Evolutionary conservation across 306 rosid species (phyloP).

Genomic region (Luffa acutangula): DNA sequence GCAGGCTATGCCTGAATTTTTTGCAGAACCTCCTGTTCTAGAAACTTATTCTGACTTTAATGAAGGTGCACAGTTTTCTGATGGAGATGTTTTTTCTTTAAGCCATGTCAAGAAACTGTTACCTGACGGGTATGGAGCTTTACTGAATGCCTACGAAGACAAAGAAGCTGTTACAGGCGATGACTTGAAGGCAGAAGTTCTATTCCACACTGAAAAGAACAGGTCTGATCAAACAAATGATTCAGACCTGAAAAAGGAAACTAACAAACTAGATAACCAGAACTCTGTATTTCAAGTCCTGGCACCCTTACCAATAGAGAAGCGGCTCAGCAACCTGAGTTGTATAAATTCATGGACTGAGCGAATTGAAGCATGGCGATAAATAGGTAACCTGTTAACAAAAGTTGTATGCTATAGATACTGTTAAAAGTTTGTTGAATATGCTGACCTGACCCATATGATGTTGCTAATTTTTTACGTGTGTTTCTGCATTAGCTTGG

Average conservation of each 20-base stretch:
- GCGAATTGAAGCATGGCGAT: constrained; percentile 58
- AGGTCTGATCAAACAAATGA: constrained; percentile 28
- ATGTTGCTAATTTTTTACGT: neutral
- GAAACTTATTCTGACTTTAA: constrained; percentile 25
- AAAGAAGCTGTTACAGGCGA: constrained; percentile 3
- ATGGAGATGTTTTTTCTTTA: neutral
- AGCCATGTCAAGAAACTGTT: neutral
- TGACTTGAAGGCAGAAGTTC: neutral
- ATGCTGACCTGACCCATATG: neutral
- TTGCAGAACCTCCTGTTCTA: constrained; percentile 20
- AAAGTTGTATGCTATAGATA: neutral
- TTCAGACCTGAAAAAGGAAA: constrained; percentile 30
- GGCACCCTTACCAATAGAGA: constrained; percentile 25
- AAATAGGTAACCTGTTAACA: constrained; percentile 7
- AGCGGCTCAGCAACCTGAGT: constrained; percentile 37
- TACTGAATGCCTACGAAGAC: neutral
- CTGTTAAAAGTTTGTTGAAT: neutral
- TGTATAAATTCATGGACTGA: constrained; percentile 35
- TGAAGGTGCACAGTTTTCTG: constrained; percentile 2
- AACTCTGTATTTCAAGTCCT: constrained; percentile 19
- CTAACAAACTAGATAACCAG: constrained; percentile 26
- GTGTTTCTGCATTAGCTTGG: neutral
- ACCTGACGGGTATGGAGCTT: neutral
- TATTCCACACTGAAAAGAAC: constrained; percentile 29
- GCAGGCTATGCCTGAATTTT: constrained; percentile 7